phyloP scores from a whole-genome alignment of 2,329 filamentous ascomycete species.

The Graphilbum fragrans region DNA sequence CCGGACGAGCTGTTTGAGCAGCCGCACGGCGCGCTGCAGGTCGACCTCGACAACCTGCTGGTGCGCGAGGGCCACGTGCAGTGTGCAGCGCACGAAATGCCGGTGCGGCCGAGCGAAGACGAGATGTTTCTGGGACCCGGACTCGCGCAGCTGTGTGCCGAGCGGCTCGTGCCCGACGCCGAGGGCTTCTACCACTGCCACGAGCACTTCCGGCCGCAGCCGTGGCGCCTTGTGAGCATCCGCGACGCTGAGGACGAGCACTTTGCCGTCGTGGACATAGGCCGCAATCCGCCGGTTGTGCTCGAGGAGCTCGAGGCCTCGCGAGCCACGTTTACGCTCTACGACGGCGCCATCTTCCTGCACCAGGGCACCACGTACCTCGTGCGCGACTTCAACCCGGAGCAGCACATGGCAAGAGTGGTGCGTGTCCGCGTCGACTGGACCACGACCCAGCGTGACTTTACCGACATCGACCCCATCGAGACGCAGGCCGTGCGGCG shows the following conservation, averaged over 20 bases:
- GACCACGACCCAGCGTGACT: conserved; percentile 88
- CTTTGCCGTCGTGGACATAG: conserved; percentile 86
- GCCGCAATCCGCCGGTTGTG: conserved; percentile 68
- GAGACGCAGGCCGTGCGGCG: conserved; percentile 80
- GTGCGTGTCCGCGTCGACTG: conserved; percentile 85
- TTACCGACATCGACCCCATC: conserved; percentile 83
- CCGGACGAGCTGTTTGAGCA: conserved; percentile 88
- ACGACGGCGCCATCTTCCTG: conserved; percentile 92
- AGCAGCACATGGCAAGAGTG: conserved; percentile 73
- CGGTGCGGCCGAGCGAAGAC: conserved; percentile 69
- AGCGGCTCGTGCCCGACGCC: conserved; percentile 61
- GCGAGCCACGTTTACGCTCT: conserved; percentile 89
- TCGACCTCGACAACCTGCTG: conserved; percentile 85
- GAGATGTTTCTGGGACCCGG: conserved; percentile 66
- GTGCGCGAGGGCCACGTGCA: conserved; percentile 90
- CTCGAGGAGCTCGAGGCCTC: conserved; percentile 94
- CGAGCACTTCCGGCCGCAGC: conserved; percentile 73
- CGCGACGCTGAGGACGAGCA: conserved; percentile 79
- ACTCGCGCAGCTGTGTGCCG: conserved; percentile 56
- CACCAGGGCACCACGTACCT: conserved; percentile 93
- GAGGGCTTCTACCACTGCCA: conserved; percentile 85
- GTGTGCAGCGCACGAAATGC: conserved; percentile 92
- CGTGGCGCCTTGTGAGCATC: conserved; percentile 74
- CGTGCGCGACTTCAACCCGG: conserved; percentile 76
- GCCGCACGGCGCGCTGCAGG: conserved; percentile 77